phyloP scores from a whole-genome alignment of 1,284 basidiomycete species.

The Pyrrhoderma lamaoense region DNA sequence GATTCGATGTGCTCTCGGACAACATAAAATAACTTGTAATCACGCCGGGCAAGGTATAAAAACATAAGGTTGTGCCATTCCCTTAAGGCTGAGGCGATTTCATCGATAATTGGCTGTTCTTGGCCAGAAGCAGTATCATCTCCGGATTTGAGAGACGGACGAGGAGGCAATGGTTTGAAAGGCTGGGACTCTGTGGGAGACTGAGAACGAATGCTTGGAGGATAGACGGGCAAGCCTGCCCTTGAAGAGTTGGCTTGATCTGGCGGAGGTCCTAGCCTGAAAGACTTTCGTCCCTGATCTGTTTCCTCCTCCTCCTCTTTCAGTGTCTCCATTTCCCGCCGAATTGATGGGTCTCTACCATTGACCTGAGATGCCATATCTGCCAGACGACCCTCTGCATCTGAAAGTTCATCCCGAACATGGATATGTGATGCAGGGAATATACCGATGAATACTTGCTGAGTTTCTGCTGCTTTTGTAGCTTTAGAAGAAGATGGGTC shows the following conservation, averaged over 20 bases:
- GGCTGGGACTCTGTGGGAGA: conserved; percentile 60
- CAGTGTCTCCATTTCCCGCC: conserved; percentile 54
- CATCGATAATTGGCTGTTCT: conserved; percentile 88
- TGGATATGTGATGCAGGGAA: conserved; percentile 91
- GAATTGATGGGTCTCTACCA: conserved; percentile 34
- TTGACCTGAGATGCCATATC: conserved; percentile 49
- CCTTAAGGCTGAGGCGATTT: conserved; percentile 91
- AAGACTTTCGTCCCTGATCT: conserved; percentile 42
- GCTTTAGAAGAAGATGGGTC: conserved; percentile 47
- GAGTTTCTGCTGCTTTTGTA: conserved; percentile 57
- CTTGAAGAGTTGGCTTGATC: conserved; percentile 66
- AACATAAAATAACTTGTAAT: conserved; percentile 84
- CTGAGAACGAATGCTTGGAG: conserved; percentile 55
- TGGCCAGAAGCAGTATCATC: conserved; percentile 83
- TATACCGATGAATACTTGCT: conserved; percentile 92
- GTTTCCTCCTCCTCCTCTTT: conserved; percentile 69
- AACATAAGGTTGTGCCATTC: conserved; percentile 95
- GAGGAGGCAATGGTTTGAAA: conserved; percentile 78
- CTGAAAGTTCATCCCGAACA: conserved; percentile 81
- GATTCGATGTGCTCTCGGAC: conserved; percentile 90
- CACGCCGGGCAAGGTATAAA: conserved; percentile 79
- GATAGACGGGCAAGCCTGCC: conserved; percentile 62
- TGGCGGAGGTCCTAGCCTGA: conserved; percentile 63
- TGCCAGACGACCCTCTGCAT: conserved; percentile 81
- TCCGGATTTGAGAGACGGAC: conserved; percentile 87